Percentiles rank a stretch among this genome's conserved stretches.
Conservation (phyloP, 129 eudicot genomes). For the Flaveria sonorensis region DNA sequence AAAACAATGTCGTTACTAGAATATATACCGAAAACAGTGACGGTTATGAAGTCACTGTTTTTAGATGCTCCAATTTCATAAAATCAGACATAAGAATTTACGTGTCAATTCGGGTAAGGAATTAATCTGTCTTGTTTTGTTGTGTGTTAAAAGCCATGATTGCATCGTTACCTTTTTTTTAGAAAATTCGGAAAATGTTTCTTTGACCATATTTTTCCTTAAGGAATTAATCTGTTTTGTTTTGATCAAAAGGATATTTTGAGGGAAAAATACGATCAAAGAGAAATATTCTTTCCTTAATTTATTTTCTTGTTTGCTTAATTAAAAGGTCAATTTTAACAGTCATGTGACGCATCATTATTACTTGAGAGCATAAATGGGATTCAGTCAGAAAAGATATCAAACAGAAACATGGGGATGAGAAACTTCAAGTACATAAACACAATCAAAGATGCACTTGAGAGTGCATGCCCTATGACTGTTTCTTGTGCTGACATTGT, state of each 20-base stretch:
- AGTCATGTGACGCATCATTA: slow-evolving; percentile 93
- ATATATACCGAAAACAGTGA: too few species aligned
- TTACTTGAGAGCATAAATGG: slow-evolving; percentile 57
- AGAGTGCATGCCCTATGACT: slow-evolving; percentile 65
- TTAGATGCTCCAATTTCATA: too few species aligned
- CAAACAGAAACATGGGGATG: slow-evolving; percentile 72
- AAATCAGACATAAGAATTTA: too few species aligned
- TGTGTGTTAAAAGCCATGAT: too few species aligned
- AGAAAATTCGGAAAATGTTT: not conserved
- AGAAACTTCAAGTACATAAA: slow-evolving; percentile 83
- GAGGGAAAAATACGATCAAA: too few species aligned
- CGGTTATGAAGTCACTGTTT: too few species aligned
- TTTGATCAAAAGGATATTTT: too few species aligned
- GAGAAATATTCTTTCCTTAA: too few species aligned
- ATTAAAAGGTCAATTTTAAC: not conserved
- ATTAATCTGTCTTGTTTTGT: too few species aligned
- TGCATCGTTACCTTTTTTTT: too few species aligned
- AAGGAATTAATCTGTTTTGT: too few species aligned
- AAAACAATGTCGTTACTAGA: not conserved
- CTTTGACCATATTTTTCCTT: not conserved
- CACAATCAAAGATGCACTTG: slow-evolving; percentile 72
- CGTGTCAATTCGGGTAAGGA: too few species aligned
- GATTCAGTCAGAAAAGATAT: slow-evolving; percentile 55
- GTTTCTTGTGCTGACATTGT: slow-evolving; percentile 90
- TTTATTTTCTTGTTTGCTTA: not conserved